These are phyloP conservation scores for Edaphochlamys debaryana DNA, from an alignment of 139 green algal species.

Conservation along the genomic window DNA sequence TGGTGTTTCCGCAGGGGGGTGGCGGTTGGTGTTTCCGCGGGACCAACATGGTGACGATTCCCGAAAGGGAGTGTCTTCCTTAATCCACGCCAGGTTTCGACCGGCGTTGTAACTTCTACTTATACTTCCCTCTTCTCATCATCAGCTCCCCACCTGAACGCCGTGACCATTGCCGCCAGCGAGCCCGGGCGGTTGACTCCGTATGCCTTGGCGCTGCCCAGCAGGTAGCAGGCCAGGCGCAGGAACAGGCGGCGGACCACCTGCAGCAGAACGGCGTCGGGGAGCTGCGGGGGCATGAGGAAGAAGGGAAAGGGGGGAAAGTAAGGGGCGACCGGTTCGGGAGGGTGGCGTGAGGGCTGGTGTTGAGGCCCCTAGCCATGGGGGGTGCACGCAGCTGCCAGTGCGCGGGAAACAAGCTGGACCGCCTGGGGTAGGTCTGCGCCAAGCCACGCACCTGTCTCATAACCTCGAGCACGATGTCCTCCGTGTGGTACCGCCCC, in stretches of 20 bases:
- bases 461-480: conserved; percentile 33
- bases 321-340: background rate
- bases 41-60: too few species aligned
- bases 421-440: too few species aligned
- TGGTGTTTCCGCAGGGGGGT: too few species aligned
- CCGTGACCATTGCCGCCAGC: conserved; percentile 20
- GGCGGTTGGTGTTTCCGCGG: too few species aligned
- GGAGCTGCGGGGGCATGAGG: background rate
- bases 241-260: conserved; percentile 22
- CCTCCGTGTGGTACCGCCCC: background rate
- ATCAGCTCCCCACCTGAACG: conserved; percentile 11
- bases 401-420: background rate
- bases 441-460: conserved; percentile 21
- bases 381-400: background rate
- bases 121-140: too few species aligned
- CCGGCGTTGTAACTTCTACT: too few species aligned
- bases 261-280: background rate
- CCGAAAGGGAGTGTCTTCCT: too few species aligned
- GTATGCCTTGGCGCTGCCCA: conserved; percentile 20
- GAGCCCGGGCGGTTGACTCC: background rate
- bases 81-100: too few species aligned
- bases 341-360: background rate
- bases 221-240: conserved; percentile 27
- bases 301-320: background rate
- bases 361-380: too few species aligned